phyloP scores from a whole-genome alignment of 495 filamentous ascomycete species.

The Podospora conica region DNA sequence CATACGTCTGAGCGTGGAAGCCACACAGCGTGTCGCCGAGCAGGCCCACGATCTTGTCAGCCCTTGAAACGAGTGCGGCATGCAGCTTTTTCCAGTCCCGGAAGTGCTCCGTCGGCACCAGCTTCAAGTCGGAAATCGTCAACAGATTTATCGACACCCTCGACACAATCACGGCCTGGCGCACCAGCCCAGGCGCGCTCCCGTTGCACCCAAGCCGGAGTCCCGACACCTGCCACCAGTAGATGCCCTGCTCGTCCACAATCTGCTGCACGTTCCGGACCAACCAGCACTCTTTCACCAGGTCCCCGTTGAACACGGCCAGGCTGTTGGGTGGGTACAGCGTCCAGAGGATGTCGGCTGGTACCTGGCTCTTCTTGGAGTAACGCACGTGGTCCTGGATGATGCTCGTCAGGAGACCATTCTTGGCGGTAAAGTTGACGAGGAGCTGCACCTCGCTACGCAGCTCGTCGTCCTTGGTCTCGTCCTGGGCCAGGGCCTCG shows the following conservation, averaged over 20 bases:
- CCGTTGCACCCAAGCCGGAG: background rate
- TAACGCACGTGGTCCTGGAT: background rate
- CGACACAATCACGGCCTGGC: background rate
- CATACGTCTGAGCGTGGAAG: background rate
- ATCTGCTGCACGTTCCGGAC: background rate
- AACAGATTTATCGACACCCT: background rate
- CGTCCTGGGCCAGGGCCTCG: background rate
- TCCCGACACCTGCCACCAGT: background rate
- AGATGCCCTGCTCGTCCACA: background rate
- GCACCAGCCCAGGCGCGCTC: background rate
- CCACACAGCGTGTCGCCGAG: too few species aligned
- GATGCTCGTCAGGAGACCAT: background rate
- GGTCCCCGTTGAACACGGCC: background rate
- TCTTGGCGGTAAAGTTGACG: background rate
- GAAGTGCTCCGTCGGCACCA: too few species aligned
- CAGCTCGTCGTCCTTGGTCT: background rate
- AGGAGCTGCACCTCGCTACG: background rate
- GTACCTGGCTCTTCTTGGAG: background rate
- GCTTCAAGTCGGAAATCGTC: background rate
- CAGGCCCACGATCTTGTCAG: too few species aligned
- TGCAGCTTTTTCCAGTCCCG: too few species aligned
- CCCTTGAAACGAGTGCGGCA: too few species aligned
- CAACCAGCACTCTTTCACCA: background rate
- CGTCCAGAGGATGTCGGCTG: slow-evolving; percentile 4
- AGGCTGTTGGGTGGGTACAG: slow-evolving; percentile 6